Evolutionary conservation across 495 filamentous ascomycete species (phyloP).

Genomic region (Trypethelium eluteriae): DNA sequence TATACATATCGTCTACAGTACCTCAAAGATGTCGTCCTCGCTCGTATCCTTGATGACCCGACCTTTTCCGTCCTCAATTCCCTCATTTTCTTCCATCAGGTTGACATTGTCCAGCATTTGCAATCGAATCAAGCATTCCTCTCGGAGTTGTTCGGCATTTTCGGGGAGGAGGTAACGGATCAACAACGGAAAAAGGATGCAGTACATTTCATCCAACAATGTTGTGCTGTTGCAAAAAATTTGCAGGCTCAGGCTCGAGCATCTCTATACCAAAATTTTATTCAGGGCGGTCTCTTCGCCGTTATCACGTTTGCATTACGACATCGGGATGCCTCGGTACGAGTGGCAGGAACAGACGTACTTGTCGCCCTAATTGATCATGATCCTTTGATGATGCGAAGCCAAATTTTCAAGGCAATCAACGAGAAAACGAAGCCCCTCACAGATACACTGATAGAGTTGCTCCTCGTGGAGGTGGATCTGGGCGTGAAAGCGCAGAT

Average conservation of each 20-base stretch:
- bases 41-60: constrained; percentile 91
- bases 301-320: constrained; percentile 89
- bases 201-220: constrained; percentile 94
- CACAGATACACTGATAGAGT: constrained; percentile 88
- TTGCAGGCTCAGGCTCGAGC: constrained; percentile 73
- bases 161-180: constrained; percentile 50
- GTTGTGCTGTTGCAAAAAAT: constrained; percentile 89
- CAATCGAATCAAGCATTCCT: constrained; percentile 71
- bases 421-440: constrained; percentile 77
- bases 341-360: constrained; percentile 90
- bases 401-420: constrained; percentile 84
- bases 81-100: constrained; percentile 97
- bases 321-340: constrained; percentile 72
- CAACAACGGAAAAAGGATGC: constrained; percentile 80
- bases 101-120: constrained; percentile 91
- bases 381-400: constrained; percentile 85
- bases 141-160: constrained; percentile 84
- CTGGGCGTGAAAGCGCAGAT: constrained; percentile 93
- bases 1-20: constrained; percentile 94
- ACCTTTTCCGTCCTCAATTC: constrained; percentile 97
- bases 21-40: constrained; percentile 95
- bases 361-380: constrained; percentile 92
- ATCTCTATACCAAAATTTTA: constrained; percentile 80
- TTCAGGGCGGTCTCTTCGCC: constrained; percentile 73
- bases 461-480: constrained; percentile 84